Conservation (phyloP, 2,329 filamentous ascomycete genomes). For the Phaeophleospora eucalypticola region DNA sequence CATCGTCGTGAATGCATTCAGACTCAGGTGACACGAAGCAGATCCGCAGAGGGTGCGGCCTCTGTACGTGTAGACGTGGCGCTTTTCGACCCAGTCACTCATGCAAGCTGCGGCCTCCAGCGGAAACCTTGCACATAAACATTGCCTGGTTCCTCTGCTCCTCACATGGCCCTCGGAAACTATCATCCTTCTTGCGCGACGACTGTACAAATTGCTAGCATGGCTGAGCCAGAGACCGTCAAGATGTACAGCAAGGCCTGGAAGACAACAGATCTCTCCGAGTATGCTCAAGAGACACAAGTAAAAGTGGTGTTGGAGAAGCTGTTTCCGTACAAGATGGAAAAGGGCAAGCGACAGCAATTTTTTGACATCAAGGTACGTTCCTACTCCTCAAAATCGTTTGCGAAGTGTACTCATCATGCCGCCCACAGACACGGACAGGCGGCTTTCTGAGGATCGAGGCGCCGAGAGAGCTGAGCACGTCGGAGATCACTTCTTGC, state of each 20-base stretch:
- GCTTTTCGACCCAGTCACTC: not conserved
- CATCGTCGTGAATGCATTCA: too few relatives aligned
- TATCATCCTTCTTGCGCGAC: too few relatives aligned
- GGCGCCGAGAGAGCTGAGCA: not conserved
- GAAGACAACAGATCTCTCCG: not conserved
- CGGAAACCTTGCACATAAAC: not conserved
- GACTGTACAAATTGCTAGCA: too few relatives aligned
- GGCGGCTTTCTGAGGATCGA: not conserved
- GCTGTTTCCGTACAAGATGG: not conserved
- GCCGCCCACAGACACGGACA: not conserved
- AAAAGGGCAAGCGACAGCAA: not conserved
- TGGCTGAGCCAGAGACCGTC: not conserved
- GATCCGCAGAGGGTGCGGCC: not conserved
- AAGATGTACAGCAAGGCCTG: not conserved
- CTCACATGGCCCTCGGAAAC: too few relatives aligned
- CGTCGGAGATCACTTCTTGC: not conserved
- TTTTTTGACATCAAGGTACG: not conserved
- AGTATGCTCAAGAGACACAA: not conserved
- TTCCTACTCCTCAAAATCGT: not conserved
- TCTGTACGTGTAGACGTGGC: not conserved
- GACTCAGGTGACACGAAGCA: not conserved
- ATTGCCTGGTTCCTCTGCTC: not conserved
- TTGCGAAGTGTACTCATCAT: not conserved
- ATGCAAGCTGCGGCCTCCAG: not conserved
- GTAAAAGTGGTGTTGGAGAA: not conserved